Evolutionary conservation across 2,329 filamentous ascomycete genomes (phyloP).

Genomic region (Talaromyces funiculosus): DNA sequence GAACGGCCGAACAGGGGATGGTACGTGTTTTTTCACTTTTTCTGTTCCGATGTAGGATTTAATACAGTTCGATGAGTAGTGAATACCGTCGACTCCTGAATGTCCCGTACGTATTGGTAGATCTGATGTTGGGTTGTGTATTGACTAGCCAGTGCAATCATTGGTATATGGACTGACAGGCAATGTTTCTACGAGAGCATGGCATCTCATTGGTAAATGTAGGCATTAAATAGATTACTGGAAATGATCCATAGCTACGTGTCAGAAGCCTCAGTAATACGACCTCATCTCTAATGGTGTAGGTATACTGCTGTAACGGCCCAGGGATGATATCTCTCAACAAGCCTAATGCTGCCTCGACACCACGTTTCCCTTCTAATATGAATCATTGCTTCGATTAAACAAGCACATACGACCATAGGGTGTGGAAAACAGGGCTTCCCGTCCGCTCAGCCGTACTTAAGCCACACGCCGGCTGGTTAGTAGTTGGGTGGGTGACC

Average conservation of each 20-base stretch:
- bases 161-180: neutral
- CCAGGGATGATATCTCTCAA: neutral
- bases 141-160: neutral
- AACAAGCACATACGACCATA: neutral
- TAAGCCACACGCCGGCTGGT: constrained; percentile 1
- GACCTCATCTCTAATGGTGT: neutral
- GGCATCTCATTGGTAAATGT: neutral
- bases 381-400: neutral
- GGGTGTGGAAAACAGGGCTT: constrained; percentile 1
- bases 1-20: neutral
- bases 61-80: neutral
- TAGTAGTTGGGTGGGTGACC: constrained; percentile 1
- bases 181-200: too few species aligned
- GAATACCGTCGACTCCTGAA: neutral
- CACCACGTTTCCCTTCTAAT: neutral
- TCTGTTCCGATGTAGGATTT: neutral
- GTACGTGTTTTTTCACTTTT: neutral
- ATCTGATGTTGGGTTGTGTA: neutral
- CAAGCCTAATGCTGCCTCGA: neutral
- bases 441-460: constrained; percentile 1
- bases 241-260: neutral
- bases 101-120: neutral
- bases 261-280: neutral
- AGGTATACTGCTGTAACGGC: neutral
- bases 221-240: neutral